Percentiles rank a stretch among this genome's conserved stretches.
Conservation (phyloP, 2,329 filamentous ascomycete species). For the Aspergillus glaucus region DNA sequence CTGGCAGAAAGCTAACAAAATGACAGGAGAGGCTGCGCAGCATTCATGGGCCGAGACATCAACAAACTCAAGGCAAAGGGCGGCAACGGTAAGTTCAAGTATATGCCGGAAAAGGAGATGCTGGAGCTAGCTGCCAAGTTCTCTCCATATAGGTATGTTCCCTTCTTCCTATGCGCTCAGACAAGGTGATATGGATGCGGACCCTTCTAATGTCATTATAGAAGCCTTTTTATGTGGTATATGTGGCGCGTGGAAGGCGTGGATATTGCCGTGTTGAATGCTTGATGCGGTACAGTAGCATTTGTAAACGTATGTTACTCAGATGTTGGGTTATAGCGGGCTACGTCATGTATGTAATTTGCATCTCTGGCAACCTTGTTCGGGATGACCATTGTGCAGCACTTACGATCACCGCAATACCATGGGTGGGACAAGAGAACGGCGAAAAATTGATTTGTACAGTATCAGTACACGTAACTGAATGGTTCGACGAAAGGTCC, state of each 20-base stretch:
- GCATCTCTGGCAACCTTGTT: not conserved
- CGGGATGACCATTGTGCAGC: not conserved
- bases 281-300: slow-evolving; percentile 4
- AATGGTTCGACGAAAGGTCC: not conserved
- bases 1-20: slow-evolving; percentile 5
- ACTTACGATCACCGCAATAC: not conserved
- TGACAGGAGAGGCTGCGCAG: slow-evolving; percentile 72
- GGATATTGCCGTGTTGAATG: slow-evolving; percentile 53
- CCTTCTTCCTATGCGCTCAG: not conserved
- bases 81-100: slow-evolving; percentile 87
- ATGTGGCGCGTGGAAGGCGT: slow-evolving; percentile 88
- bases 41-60: slow-evolving; percentile 75
- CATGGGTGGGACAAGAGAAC: slow-evolving; percentile 10
- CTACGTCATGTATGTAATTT: not conserved
- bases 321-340: not conserved
- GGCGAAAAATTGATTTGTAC: slow-evolving; percentile 36
- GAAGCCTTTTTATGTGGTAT: slow-evolving; percentile 96
- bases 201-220: slow-evolving; percentile 19
- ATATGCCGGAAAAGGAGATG: slow-evolving; percentile 95
- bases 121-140: slow-evolving; percentile 71
- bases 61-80: slow-evolving; percentile 72
- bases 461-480: slow-evolving; percentile 31
- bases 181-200: not conserved
- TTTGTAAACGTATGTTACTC: not conserved
- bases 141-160: slow-evolving; percentile 64